A percentile compares a stretch with the other conserved stretches of the same genome.
These are phyloP conservation scores for Candida pseudoviswanathii DNA, from an alignment of 1,139 yeast genomes.

Conservation along the genomic window DNA sequence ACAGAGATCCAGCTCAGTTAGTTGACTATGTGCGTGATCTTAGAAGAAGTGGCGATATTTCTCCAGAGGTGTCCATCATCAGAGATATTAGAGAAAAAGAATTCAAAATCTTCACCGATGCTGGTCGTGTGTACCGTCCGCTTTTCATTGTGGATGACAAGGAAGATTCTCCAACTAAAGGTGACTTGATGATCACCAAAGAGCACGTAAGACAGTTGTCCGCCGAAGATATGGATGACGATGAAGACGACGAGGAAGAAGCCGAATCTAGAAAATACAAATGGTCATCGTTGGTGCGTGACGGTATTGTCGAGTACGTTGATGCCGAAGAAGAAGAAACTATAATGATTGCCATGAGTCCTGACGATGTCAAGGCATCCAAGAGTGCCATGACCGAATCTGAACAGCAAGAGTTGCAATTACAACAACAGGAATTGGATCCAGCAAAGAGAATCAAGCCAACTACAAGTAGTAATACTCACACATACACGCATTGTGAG, in stretches of 20 bases:
- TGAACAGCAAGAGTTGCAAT: constrained; percentile 35
- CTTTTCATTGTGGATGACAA: constrained; percentile 88
- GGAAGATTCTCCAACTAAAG: constrained; percentile 70
- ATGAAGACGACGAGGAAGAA: constrained; percentile 60
- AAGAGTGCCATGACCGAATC: constrained; percentile 52
- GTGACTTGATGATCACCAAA: constrained; percentile 81
- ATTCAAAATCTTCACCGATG: constrained; percentile 94
- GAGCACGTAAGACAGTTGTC: constrained; percentile 72
- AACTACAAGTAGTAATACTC: constrained; percentile 56
- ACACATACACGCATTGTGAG: constrained; percentile 97
- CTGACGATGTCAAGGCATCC: constrained; percentile 86
- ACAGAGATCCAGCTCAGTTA: constrained; percentile 89
- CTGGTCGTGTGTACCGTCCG: constrained; percentile 97
- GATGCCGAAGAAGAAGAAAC: constrained; percentile 99
- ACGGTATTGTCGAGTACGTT: constrained; percentile 90
- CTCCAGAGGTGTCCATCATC: constrained; percentile 94
- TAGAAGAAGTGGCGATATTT: constrained; percentile 94
- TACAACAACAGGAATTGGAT: constrained; percentile 58
- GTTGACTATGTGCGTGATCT: constrained; percentile 89
- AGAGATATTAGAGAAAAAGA: constrained; percentile 97
- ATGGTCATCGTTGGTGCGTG: constrained; percentile 82
- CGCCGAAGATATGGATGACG: constrained; percentile 45
- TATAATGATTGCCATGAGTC: constrained; percentile 97
- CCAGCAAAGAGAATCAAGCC: constrained; percentile 90
- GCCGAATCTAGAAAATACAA: constrained; percentile 66